These are phyloP conservation scores for Rosa rugosa DNA, from an alignment of 306 rosid species.

Conservation along the genomic window DNA sequence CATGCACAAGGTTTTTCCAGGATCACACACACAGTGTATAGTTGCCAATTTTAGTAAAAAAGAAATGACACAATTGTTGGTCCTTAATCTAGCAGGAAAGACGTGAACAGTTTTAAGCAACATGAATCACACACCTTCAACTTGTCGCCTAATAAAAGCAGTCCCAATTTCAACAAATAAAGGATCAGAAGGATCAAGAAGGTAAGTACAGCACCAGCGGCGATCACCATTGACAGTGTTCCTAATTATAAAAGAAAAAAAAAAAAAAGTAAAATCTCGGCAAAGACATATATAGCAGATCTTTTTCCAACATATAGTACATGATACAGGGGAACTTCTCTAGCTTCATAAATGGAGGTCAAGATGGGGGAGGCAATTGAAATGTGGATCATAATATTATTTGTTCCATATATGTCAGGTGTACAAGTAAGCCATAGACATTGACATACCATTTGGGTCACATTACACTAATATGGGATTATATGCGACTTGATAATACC, in stretches of 20 bases:
- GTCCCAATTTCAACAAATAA: constrained; percentile 82
- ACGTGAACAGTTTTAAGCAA: not conserved
- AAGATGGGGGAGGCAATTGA: constrained; percentile 7
- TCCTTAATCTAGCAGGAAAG: not conserved
- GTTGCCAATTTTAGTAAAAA: not conserved
- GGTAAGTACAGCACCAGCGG: constrained; percentile 93
- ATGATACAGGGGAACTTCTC: not conserved
- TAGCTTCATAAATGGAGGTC: not conserved
- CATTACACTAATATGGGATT: constrained; percentile 1
- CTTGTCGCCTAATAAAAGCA: constrained; percentile 74
- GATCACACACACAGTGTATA: not conserved
- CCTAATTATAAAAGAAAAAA: constrained; percentile 42
- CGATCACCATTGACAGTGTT: constrained; percentile 71
- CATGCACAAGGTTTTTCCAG: not conserved
- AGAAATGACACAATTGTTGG: not conserved
- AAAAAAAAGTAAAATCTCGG: constrained; percentile 29
- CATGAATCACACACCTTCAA: constrained; percentile 52
- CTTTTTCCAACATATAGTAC: constrained; percentile 2
- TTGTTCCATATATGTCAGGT: constrained; percentile 1
- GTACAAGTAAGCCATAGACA: constrained; percentile 1
- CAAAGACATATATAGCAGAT: constrained; percentile 21
- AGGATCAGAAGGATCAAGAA: constrained; percentile 94
- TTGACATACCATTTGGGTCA: not conserved
- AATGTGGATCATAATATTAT: constrained; percentile 13
- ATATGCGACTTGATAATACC: constrained; percentile 11